Conservation (phyloP, 2,329 filamentous ascomycete genomes). For the Diaporthe citriasiana region DNA sequence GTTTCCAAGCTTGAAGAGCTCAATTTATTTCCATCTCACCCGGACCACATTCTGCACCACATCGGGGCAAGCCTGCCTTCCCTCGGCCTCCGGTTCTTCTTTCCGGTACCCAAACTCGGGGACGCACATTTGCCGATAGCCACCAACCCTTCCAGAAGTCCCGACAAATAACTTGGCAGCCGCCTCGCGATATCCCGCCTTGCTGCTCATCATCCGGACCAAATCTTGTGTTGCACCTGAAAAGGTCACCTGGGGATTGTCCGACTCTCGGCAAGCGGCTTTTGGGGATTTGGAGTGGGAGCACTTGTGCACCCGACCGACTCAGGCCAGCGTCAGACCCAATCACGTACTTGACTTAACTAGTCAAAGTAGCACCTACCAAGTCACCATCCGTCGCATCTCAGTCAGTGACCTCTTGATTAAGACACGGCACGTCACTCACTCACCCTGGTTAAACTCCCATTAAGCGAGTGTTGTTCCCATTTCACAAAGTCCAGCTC, state of each 20-base stretch:
- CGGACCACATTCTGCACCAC: conserved; percentile 1
- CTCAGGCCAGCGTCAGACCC: conserved; percentile 30
- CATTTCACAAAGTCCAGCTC: conserved; percentile 11
- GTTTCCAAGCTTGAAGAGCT: conserved; percentile 23
- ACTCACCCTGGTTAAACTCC: neutral
- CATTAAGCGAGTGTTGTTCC: neutral
- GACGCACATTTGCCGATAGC: conserved; percentile 21
- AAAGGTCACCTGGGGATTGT: conserved; percentile 40
- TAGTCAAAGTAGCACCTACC: conserved; percentile 36
- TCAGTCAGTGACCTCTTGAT: conserved; percentile 33
- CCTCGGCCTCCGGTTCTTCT: conserved; percentile 13
- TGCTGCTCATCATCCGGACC: conserved; percentile 5
- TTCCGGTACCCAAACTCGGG: conserved; percentile 4
- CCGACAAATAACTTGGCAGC: neutral
- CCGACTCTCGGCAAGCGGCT: conserved; percentile 35
- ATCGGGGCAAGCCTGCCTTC: neutral
- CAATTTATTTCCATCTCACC: neutral
- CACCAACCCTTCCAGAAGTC: conserved; percentile 15
- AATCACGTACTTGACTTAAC: conserved; percentile 26
- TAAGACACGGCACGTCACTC: conserved; percentile 39
- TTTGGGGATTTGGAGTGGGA: conserved; percentile 33
- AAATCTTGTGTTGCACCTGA: conserved; percentile 34
- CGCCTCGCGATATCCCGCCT: neutral
- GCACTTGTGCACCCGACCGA: conserved; percentile 38
- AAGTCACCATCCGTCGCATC: conserved; percentile 27